These are phyloP conservation scores for Lonicera japonica DNA, from an alignment of 129 eudicot genomes.

Conservation along the genomic window DNA sequence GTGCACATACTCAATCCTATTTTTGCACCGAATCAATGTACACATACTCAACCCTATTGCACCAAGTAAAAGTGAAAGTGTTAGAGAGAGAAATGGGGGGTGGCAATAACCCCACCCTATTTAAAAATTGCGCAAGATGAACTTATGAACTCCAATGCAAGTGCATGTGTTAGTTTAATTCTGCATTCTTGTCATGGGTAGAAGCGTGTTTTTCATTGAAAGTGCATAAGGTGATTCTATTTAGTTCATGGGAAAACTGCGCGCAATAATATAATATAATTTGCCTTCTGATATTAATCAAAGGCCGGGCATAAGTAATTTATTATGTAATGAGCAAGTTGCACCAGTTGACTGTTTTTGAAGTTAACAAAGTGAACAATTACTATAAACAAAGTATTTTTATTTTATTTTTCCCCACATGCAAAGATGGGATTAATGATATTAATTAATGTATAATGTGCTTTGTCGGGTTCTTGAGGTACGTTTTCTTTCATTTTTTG, in stretches of 20 bases:
- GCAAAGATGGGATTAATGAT: neutral
- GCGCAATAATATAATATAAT: too few species aligned
- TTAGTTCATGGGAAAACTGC: neutral
- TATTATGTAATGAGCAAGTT: conserved; percentile 8
- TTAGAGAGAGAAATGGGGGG: too few species aligned
- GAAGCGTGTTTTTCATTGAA: neutral
- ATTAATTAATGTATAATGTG: neutral
- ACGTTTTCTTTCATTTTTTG: neutral
- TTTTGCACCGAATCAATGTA: too few species aligned
- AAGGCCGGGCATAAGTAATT: neutral
- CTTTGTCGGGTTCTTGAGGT: neutral
- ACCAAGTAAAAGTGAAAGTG: too few species aligned
- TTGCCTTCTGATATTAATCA: neutral
- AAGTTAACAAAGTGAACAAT: neutral
- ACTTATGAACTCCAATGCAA: too few species aligned
- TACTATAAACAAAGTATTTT: neutral
- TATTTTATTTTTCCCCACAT: neutral
- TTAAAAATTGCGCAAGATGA: too few species aligned
- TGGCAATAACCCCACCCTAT: too few species aligned
- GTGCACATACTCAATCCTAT: too few species aligned
- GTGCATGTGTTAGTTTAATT: neutral
- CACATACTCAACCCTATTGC: too few species aligned
- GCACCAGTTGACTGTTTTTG: conserved; percentile 14
- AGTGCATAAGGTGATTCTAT: neutral
- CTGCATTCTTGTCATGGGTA: too few species aligned